Percentiles rank a stretch among this genome's conserved stretches.
phyloP scores from a whole-genome alignment of 1,284 basidiomycete genomes.

The Fomitopsis pinicola region DNA sequence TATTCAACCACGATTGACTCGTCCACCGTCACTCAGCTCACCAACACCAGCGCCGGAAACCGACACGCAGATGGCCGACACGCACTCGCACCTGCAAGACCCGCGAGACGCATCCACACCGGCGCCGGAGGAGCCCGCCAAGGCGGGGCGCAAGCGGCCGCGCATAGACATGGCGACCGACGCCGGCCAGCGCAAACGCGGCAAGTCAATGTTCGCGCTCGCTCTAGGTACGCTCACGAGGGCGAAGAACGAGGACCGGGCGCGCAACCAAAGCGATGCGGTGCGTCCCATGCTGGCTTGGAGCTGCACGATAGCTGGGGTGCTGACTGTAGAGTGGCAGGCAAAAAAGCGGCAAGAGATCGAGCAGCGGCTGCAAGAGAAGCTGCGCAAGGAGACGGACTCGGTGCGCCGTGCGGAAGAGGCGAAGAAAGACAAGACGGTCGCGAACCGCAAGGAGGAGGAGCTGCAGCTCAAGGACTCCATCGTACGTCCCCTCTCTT shows the following conservation, averaged over 20 bases:
- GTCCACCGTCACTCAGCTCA: background rate
- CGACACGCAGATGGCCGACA: slow-evolving; percentile 5
- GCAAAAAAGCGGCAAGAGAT: slow-evolving; percentile 76
- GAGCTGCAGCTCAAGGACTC: slow-evolving; percentile 75
- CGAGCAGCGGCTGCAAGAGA: slow-evolving; percentile 76
- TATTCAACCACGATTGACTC: background rate
- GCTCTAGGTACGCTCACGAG: slow-evolving; percentile 76
- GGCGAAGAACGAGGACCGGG: slow-evolving; percentile 78
- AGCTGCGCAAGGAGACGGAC: slow-evolving; percentile 77
- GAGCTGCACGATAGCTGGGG: background rate
- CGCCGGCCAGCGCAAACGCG: slow-evolving; percentile 62
- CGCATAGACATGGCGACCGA: slow-evolving; percentile 59
- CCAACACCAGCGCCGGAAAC: slow-evolving; percentile 2
- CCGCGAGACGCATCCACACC: background rate
- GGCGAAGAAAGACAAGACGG: slow-evolving; percentile 73
- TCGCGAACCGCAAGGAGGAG: slow-evolving; percentile 72
- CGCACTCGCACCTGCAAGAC: background rate
- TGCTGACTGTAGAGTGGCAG: slow-evolving; percentile 28
- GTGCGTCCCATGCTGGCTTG: slow-evolving; percentile 34
- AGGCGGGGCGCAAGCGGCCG: slow-evolving; percentile 44
- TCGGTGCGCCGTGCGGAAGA: slow-evolving; percentile 77
- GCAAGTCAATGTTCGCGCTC: slow-evolving; percentile 80
- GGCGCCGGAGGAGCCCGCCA: background rate
- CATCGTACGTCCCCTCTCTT: slow-evolving; percentile 47
- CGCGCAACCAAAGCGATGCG: slow-evolving; percentile 74